phyloP scores from a whole-genome alignment of 805 yeast genomes.

The Zygosaccharomyces bisporus region DNA sequence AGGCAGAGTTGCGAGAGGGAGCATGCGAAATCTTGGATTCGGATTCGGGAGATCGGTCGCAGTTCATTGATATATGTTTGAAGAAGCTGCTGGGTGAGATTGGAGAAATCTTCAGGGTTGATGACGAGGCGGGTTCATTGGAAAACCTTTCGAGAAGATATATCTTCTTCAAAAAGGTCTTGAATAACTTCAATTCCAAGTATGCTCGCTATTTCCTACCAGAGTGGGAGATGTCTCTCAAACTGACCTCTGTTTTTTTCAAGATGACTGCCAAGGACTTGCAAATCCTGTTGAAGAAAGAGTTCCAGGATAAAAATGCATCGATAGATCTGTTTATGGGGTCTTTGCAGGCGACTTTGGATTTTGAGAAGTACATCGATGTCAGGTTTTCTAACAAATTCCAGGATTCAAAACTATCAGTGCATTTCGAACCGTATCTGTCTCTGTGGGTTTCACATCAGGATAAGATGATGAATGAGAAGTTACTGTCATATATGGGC shows the following conservation, averaged over 20 bases:
- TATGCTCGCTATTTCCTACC: slow-evolving; percentile 58
- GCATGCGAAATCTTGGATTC: slow-evolving; percentile 73
- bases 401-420: slow-evolving; percentile 47
- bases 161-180: slow-evolving; percentile 70
- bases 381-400: slow-evolving; percentile 51
- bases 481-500: slow-evolving; percentile 60
- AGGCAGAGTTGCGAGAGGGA: slow-evolving; percentile 41
- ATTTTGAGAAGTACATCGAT: slow-evolving; percentile 74
- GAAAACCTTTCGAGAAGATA: slow-evolving; percentile 83
- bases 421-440: slow-evolving; percentile 80
- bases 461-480: slow-evolving; percentile 56
- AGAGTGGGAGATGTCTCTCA: slow-evolving; percentile 66
- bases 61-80: slow-evolving; percentile 70
- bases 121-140: slow-evolving; percentile 91
- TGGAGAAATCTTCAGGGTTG: slow-evolving; percentile 63
- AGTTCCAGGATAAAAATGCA: slow-evolving; percentile 40
- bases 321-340: slow-evolving; percentile 64
- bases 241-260: slow-evolving; percentile 61
- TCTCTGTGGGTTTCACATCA: slow-evolving; percentile 85
- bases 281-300: slow-evolving; percentile 46
- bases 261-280: slow-evolving; percentile 66
- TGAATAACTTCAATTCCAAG: slow-evolving; percentile 54
- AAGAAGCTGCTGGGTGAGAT: slow-evolving; percentile 69
- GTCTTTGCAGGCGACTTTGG: slow-evolving; percentile 71
- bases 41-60: slow-evolving; percentile 52